phyloP scores from a whole-genome alignment of 2,329 filamentous ascomycete species.

The Hortaea werneckii region DNA sequence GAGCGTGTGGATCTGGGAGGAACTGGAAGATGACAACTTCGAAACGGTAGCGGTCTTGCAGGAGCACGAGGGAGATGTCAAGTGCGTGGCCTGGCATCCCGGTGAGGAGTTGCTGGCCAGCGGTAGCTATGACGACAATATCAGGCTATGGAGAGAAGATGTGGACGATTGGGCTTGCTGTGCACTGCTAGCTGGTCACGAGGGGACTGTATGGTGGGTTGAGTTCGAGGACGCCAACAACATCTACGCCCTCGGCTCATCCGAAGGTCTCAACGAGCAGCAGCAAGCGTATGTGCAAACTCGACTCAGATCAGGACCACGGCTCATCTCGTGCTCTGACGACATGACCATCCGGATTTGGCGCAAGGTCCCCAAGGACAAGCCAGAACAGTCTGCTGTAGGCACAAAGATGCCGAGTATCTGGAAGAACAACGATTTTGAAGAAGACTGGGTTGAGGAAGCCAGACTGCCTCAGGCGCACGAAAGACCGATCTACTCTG shows the following conservation, averaged over 20 bases:
- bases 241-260: constrained; percentile 12
- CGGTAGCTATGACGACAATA: constrained; percentile 88
- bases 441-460: constrained; percentile 78
- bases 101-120: constrained; percentile 70
- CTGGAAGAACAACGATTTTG: constrained; percentile 59
- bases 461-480: constrained; percentile 65
- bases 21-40: constrained; percentile 88
- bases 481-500: constrained; percentile 71
- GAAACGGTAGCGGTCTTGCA: constrained; percentile 91
- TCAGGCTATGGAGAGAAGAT: constrained; percentile 83
- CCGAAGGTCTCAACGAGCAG: constrained; percentile 20
- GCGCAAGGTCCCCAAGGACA: constrained; percentile 51
- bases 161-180: constrained; percentile 91
- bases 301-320: constrained; percentile 36
- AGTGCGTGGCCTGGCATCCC: constrained; percentile 86
- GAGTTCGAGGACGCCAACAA: constrained; percentile 49
- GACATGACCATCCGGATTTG: constrained; percentile 73
- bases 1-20: constrained; percentile 97
- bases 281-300: constrained; percentile 27
- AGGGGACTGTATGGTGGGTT: constrained; percentile 81
- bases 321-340: constrained; percentile 76
- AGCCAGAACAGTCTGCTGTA: constrained; percentile 33
- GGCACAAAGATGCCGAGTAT: constrained; percentile 73
- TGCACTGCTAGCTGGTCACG: constrained; percentile 67
- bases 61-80: constrained; percentile 93